Evolutionary conservation across 208 protist genomes (phyloP).

Genomic region (Tritrichomonas musculus): DNA sequence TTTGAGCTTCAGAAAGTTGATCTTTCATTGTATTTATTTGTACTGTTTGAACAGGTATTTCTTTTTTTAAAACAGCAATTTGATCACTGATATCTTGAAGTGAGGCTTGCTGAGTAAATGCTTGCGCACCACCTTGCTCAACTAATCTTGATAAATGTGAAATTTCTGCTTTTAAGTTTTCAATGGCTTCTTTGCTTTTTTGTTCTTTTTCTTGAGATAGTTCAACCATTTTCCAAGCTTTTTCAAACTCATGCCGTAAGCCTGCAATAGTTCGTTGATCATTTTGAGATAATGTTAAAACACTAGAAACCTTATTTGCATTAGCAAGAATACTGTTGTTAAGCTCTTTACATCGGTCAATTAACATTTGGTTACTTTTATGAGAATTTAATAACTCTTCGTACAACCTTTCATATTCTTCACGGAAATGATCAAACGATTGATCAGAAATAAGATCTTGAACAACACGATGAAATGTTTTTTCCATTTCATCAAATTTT

Average conservation of each 20-base stretch:
- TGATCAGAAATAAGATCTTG: background rate
- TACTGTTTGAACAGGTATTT: background rate
- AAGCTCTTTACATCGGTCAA: constrained; percentile 77
- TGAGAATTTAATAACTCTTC: constrained; percentile 83
- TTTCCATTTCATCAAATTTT: background rate
- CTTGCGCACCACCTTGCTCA: constrained; percentile 74
- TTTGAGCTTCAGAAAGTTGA: background rate
- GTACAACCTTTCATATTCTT: constrained; percentile 93
- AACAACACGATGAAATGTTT: background rate
- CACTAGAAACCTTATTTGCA: constrained; percentile 79
- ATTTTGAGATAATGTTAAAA: constrained; percentile 81
- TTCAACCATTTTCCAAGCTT: constrained; percentile 91
- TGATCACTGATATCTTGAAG: constrained; percentile 27
- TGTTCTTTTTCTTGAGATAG: constrained; percentile 87
- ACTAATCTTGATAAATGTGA: constrained; percentile 74
- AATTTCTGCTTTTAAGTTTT: constrained; percentile 80
- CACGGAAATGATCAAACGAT: constrained; percentile 78
- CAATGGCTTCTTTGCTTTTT: constrained; percentile 78
- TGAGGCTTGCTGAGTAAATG: constrained; percentile 82
- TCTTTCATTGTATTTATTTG: background rate
- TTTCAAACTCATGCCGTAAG: constrained; percentile 62
- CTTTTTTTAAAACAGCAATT: background rate
- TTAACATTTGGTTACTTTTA: constrained; percentile 84
- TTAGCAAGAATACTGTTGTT: constrained; percentile 81
- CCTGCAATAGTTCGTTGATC: constrained; percentile 80